Percentiles rank a stretch among this genome's conserved stretches.
These are phyloP conservation scores for Kazachstania viticola DNA, from an alignment of 805 yeast species.

Conservation along the genomic window DNA sequence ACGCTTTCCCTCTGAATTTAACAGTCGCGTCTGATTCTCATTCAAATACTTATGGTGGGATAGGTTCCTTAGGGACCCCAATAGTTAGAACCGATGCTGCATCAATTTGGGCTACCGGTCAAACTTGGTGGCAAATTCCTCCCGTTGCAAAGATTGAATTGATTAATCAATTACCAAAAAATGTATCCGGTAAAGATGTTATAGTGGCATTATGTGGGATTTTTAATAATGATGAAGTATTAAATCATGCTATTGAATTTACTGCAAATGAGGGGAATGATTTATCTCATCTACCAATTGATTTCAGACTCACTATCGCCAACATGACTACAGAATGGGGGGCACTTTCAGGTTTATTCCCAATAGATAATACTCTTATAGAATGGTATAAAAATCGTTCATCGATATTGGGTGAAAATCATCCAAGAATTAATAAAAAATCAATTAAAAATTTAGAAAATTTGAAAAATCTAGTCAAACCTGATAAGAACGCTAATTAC, in stretches of 20 bases:
- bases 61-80: conserved; percentile 93
- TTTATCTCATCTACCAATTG: conserved; percentile 55
- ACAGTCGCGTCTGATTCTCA: conserved; percentile 98
- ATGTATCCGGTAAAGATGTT: conserved; percentile 93
- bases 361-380: conserved; percentile 74
- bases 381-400: conserved; percentile 68
- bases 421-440: conserved; percentile 66
- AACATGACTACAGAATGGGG: conserved; percentile 99
- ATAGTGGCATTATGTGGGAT: conserved; percentile 93
- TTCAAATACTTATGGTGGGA: conserved; percentile 95
- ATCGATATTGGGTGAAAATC: conserved; percentile 43
- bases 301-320: conserved; percentile 84
- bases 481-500: conserved; percentile 74
- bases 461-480: conserved; percentile 15
- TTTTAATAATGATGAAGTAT: conserved; percentile 83
- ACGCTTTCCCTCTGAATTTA: conserved; percentile 86
- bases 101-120: conserved; percentile 98
- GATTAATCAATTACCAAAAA: conserved; percentile 67
- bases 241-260: conserved; percentile 90
- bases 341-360: conserved; percentile 92
- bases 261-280: conserved; percentile 54
- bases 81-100: conserved; percentile 98
- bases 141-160: conserved; percentile 94
- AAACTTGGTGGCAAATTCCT: conserved; percentile 99
- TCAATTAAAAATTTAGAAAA: conserved; percentile 36